These are phyloP conservation scores for Acanthamoeba royreba DNA, from an alignment of 208 protist species.

Conservation along the genomic window DNA sequence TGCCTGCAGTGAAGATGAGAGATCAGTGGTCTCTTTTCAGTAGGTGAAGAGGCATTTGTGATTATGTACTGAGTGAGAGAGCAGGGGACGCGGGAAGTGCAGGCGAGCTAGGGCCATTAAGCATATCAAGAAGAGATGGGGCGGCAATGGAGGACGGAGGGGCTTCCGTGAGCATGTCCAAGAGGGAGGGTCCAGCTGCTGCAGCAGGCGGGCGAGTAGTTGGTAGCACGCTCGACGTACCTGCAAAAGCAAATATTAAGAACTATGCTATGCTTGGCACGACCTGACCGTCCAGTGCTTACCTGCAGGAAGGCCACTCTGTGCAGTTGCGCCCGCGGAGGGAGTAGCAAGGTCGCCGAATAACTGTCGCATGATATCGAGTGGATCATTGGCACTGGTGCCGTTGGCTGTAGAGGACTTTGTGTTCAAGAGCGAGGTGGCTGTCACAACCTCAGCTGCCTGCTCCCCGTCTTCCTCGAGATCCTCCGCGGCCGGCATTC, in stretches of 20 bases:
- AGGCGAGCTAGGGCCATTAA: background rate
- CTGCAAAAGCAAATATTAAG: no score
- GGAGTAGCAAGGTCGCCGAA: background rate
- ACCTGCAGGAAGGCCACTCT: background rate
- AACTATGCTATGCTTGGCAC: no score
- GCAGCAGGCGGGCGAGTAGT: background rate
- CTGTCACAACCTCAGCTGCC: background rate
- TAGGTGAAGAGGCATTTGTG: background rate
- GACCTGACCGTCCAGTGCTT: no score
- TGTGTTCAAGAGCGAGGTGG: background rate
- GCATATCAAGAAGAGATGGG: background rate
- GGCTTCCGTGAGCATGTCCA: background rate
- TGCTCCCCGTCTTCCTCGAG: background rate
- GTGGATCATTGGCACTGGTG: background rate
- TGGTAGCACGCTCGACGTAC: background rate
- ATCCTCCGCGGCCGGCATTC: constrained; percentile 35
- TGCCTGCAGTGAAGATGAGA: background rate
- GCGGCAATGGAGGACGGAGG: background rate
- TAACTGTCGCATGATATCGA: background rate
- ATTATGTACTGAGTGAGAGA: background rate
- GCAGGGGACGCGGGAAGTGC: background rate
- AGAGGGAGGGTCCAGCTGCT: background rate
- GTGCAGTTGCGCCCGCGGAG: background rate
- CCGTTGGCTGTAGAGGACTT: background rate
- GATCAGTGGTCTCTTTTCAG: background rate